Conservation (phyloP, 176 grass and related monocot species). For the Elymus sibiricus region DNA sequence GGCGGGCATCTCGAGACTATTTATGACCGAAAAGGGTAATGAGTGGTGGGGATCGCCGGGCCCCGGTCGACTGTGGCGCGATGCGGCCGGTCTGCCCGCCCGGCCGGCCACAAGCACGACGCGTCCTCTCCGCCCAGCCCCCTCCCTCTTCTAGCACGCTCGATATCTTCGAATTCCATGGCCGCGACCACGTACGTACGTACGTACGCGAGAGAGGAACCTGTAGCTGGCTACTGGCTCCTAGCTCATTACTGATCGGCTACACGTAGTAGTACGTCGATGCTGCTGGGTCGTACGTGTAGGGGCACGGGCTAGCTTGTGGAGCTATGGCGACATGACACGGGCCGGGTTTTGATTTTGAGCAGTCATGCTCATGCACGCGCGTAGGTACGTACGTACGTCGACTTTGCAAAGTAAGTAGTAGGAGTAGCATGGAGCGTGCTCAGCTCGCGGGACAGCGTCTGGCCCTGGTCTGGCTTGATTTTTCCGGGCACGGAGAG, state of each 20-base stretch:
- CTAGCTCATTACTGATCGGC: not conserved
- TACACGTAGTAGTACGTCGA: not conserved
- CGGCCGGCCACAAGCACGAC: not conserved
- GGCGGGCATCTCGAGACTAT: conserved; percentile 35
- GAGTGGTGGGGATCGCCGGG: conserved; percentile 35
- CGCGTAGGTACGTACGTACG: not conserved
- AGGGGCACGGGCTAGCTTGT: not conserved
- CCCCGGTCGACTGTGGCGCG: conserved; percentile 36
- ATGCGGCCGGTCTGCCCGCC: conserved; percentile 32
- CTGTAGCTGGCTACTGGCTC: not conserved
- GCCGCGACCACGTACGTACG: too few relatives aligned
- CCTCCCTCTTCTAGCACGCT: not conserved
- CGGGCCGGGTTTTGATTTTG: not conserved
- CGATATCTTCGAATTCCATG: not conserved
- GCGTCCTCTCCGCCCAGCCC: not conserved
- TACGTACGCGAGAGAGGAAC: too few relatives aligned
- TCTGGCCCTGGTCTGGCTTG: conserved; percentile 8
- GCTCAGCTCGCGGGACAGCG: not conserved
- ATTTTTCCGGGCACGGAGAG: conserved; percentile 20
- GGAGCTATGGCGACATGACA: conserved; percentile 17
- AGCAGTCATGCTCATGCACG: not conserved
- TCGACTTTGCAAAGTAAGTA: not conserved
- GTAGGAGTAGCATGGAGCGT: not conserved
- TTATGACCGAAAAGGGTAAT: conserved; percentile 20
- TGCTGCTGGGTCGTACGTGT: not conserved